These are phyloP conservation scores for sorghum (Sorghum bicolor) DNA, from an alignment of 176 grass and related monocot genomes.

Conservation along the genomic window DNA sequence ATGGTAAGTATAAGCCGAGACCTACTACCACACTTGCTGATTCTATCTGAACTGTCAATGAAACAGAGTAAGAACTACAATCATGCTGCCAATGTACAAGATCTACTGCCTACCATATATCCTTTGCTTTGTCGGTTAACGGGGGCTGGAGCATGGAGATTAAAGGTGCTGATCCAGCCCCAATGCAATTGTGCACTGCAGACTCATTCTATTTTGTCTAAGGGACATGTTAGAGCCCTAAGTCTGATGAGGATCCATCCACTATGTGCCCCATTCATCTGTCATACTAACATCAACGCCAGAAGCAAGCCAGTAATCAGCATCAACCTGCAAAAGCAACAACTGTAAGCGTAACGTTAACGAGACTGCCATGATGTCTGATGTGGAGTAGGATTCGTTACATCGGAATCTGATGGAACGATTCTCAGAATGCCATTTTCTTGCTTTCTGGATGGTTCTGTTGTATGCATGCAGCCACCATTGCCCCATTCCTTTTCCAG, in stretches of 20 bases:
- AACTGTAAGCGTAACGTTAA: conserved; percentile 8
- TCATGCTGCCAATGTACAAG: conserved; percentile 40
- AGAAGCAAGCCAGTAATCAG: conserved; percentile 90
- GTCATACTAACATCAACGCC: conserved; percentile 48
- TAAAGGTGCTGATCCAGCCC: conserved; percentile 4
- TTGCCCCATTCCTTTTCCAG: conserved; percentile 22
- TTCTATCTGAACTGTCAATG: conserved; percentile 18
- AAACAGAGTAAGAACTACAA: conserved; percentile 23
- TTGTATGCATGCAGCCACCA: conserved; percentile 27
- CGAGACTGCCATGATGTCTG: not conserved
- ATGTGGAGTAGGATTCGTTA: conserved; percentile 27
- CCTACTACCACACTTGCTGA: conserved; percentile 31
- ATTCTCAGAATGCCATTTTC: conserved; percentile 69
- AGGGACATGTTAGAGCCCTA: not conserved
- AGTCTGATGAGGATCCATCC: conserved; percentile 38
- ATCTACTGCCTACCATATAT: conserved; percentile 41
- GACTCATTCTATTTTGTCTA: conserved; percentile 30
- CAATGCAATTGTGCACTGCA: conserved; percentile 5
- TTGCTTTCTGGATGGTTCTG: conserved; percentile 43
- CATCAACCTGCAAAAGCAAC: conserved; percentile 57
- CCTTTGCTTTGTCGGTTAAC: conserved; percentile 20
- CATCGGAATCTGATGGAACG: conserved; percentile 53
- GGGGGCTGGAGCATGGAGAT: not conserved
- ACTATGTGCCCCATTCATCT: conserved; percentile 62
- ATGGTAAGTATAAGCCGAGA: not conserved